Base-by-base conservation (phyloP, 805 yeast species). In the Yamadazyma sp. region DNA sequence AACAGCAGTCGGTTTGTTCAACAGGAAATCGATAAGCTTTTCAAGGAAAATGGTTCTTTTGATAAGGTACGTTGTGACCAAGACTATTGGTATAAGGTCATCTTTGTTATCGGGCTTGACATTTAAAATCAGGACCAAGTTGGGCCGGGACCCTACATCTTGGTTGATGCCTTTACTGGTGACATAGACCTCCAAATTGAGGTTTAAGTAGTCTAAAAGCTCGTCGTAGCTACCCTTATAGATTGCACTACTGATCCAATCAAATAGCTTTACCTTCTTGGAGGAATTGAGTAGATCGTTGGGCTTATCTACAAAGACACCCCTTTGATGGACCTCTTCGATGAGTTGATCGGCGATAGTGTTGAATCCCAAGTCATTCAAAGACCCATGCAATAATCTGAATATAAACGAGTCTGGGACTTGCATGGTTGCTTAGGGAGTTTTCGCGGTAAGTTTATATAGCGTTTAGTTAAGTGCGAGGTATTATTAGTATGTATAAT, bases 11-110 rank as follows among this genome's bases (percentile, higher is more conserved):
- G 28, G n/a, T 27, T 25, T 31, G 16, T 18, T 17, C 28, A 32
- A 31, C 37, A 44, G 39, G 18, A 45, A 35, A 9, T 33, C 38
- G 12, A 45, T 32, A 17, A 48, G 18, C 19, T 41, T 40, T 22
- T 58, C 60, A 15, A 60, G 39, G 29, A 57, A 56, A 14, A 44
- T 32, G 11, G 44, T 44, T 36, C 63, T 48, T 33, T 57, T 52
- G 9, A 57, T 38, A 25, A 62, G 42, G 34, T 62, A 62, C 12
- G 55, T 48, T 11, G 50, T 44, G 6, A 49, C 28, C 20, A 32
- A 28, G 5, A 30, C 26, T 2, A 42, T 24, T 4, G 42, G 31
- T 3, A 41, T 13, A 16, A 26, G 26, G 12, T 28, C 32, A 15
- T 32, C 32, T 8, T 11, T 8, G n/a, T 27, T 20, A 13, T 36